Evolutionary conservation across 441 rosid genomes (phyloP), one percentile per base, ranked within the genome.

Genomic region (Lagerstroemia fauriei): DNA sequence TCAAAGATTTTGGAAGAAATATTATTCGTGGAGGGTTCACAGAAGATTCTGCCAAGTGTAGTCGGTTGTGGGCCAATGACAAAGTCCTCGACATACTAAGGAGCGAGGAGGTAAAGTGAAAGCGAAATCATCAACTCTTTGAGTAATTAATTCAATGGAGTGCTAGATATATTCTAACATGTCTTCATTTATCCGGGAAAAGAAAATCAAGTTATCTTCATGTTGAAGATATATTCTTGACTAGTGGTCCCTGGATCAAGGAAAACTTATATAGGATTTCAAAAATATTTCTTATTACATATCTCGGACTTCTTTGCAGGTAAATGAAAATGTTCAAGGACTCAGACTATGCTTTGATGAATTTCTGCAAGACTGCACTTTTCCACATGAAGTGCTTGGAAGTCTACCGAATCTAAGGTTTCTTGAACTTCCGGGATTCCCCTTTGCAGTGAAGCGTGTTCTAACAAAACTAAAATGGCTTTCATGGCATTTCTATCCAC

Each of bases 401-500:
- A 48, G 3, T 17, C 34, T 3, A 1, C n/a, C 17, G 13, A 66
- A 69, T 34, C 74, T 66, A 4, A 78, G 73, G 59, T 12, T 46
- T 53, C 81, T 66, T 12, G 29, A 4, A 34, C 25, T 34, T 34
- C 18, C n/a, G 16, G 68, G 24, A 0, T 76, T 68, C 22, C 73
- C 32, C 3, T 27, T 29, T 9, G 38, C 16, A 27, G 38, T 34
- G 20, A 68, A 27, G 32, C 22, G 9, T 27, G 32, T 12, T 68
- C 41, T 68, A 34, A 38, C 73, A 68, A 27, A 68, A 27, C 27
- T 68, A 68, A 41, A 59, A 78, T 78, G 81, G 81, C 74, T 78
- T 25, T 61, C 73, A 25, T 65, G 81, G 81, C 27, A 66, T 66
- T 63, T 31, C 27, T 27, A 27, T 78, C 75, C 59, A 9, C 0